Base-by-base conservation (phyloP, 202 grass and related monocot species). In the Zizania palustris region DNA sequence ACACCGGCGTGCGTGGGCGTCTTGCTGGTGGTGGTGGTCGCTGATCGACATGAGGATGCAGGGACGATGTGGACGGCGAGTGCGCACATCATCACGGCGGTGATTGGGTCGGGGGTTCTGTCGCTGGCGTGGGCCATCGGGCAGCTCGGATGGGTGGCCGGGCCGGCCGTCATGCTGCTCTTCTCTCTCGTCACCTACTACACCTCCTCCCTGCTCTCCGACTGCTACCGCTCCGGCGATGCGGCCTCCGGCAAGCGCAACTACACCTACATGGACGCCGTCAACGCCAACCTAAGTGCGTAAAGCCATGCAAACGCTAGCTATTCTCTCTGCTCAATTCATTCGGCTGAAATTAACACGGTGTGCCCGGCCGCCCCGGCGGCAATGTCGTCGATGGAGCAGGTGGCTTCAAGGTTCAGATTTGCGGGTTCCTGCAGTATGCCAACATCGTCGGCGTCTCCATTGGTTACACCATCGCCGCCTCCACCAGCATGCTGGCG, bases 181-280 rank as follows among this genome's bases (percentile, higher is more conserved):
- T 93, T 93, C 85, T 85, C 91, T 45, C 57, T 86, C 5, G 88
- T 90, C 44, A 93, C 85, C 28, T 93, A 93, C 81, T 90, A 93
- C 62, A 93, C 91, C 14, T 90, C 91, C 1, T 2, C 80, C 10
- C 85, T 93, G 28, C 75, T 93, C 71, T 42, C 85, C 9, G 91
- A 90, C 48, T 93, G 88, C 75, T 93, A 93, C 76, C 91, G 88
- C 71, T 81, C 78, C 54, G 82, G 87, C 21, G 91, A 93, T 60
- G 74, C 63, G 12, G 6, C 13, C 69, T 9, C 92, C 48, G 92
- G 96, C 71, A 93, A 93, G 69, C 90, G 92, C 37, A 96, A 93
- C 78, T 96, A 99, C 81, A 99, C 92, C 14, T 99, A 96, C 89
- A 93, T 93, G 89, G 92, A 99, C 75, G 90, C 90, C 40, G 92